Evolutionary conservation across 805 yeast genomes (phyloP).

Genomic region (Pichia thaimueangensis): DNA sequence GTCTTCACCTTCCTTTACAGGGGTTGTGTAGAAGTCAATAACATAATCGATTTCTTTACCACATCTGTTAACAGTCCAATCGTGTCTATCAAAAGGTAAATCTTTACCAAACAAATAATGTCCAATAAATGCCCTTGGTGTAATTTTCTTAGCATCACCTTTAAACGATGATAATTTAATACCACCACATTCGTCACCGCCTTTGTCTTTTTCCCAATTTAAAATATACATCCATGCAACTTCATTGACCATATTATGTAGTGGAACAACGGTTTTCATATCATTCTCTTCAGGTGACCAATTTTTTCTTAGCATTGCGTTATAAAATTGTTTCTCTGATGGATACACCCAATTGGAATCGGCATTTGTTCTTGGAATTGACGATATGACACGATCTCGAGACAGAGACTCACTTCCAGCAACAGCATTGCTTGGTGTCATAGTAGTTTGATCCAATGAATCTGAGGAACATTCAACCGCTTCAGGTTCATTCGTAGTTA

Average conservation of each 20-base stretch:
- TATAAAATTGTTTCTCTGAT: constrained; percentile 88
- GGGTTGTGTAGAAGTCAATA: constrained; percentile 69
- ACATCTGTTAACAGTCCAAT: constrained; percentile 84
- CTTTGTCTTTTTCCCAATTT: constrained; percentile 67
- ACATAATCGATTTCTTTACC: constrained; percentile 83
- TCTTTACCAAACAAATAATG: constrained; percentile 55
- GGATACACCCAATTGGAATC: constrained; percentile 87
- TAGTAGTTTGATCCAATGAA: constrained; percentile 26
- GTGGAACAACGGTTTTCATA: constrained; percentile 88
- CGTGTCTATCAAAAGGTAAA: constrained; percentile 92
- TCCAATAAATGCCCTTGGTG: constrained; percentile 81
- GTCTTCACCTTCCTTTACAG: constrained; percentile 37
- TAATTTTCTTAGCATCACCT: constrained; percentile 79
- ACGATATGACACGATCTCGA: constrained; percentile 66
- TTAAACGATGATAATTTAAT: constrained; percentile 77
- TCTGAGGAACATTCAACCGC: constrained; percentile 48
- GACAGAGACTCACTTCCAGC: constrained; percentile 43
- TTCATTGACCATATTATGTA: constrained; percentile 91
- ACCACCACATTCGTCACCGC: constrained; percentile 72
- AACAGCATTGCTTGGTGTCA: constrained; percentile 23
- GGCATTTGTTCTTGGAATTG: constrained; percentile 75
- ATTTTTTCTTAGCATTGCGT: constrained; percentile 87
- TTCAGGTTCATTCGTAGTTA: constrained; percentile 13
- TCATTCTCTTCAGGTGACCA: constrained; percentile 79
- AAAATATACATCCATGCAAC: constrained; percentile 82